Evolutionary conservation across 2,329 filamentous ascomycete genomes (phyloP).

Genomic region (Daldinia eschscholtzii): DNA sequence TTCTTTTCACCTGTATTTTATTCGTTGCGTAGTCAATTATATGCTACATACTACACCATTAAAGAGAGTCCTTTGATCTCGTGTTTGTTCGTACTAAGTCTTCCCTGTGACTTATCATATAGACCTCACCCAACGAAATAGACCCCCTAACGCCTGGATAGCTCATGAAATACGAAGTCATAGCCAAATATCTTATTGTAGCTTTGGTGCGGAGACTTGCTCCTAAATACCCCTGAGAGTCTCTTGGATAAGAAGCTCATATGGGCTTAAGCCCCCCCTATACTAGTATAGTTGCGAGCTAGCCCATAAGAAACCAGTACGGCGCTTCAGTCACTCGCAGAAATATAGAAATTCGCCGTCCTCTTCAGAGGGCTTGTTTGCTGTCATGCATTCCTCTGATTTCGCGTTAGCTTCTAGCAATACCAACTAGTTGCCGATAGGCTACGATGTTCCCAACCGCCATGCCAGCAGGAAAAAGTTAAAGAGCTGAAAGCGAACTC

Average conservation of each 20-base stretch:
- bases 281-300: not conserved
- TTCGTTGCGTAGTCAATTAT: slow-evolving; percentile 2
- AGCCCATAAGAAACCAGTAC: not conserved
- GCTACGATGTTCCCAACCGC: not conserved
- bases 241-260: not conserved
- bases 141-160: not conserved
- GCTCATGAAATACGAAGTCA: not conserved
- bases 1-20: not conserved
- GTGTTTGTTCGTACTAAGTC: not conserved
- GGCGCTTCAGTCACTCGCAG: slow-evolving; percentile 51
- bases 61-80: slow-evolving; percentile 3
- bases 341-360: slow-evolving; percentile 62
- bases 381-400: slow-evolving; percentile 57
- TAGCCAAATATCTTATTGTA: too few species aligned
- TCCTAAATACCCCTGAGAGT: not conserved
- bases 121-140: not conserved
- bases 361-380: slow-evolving; percentile 55
- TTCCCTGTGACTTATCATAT: not conserved
- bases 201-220: not conserved
- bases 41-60: not conserved
- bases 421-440: not conserved
- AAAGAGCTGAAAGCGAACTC: slow-evolving; percentile 42
- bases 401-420: not conserved
- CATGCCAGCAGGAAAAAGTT: not conserved
- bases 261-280: not conserved